phyloP scores from a whole-genome alignment of 2,329 filamentous ascomycete genomes.

The Ramularia collo-cygni region DNA sequence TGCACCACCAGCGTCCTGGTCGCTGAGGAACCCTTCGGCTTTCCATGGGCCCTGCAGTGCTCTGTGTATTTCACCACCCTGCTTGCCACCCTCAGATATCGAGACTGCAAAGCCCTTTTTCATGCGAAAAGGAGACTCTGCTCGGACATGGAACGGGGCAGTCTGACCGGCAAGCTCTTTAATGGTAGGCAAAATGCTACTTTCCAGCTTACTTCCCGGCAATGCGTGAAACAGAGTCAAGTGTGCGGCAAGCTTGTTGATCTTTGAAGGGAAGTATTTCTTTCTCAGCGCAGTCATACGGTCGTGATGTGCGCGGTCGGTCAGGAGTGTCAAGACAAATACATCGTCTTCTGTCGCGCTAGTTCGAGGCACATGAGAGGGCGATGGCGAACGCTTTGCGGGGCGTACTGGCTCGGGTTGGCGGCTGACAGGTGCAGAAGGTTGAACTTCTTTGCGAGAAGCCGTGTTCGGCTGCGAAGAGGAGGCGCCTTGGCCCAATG shows the following conservation, averaged over 20 bases:
- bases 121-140: slow-evolving; percentile 35
- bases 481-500: neutral
- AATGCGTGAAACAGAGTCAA: slow-evolving; percentile 42
- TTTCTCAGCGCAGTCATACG: slow-evolving; percentile 35
- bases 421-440: too few species aligned
- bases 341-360: too few species aligned
- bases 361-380: slow-evolving; percentile 28
- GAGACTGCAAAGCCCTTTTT: slow-evolving; percentile 37
- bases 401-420: neutral
- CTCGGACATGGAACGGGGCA: slow-evolving; percentile 32
- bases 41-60: slow-evolving; percentile 33
- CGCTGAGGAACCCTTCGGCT: slow-evolving; percentile 33
- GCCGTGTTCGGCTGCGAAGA: too few species aligned
- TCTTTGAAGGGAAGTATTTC: slow-evolving; percentile 36
- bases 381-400: slow-evolving; percentile 12
- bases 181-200: slow-evolving; percentile 30
- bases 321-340: slow-evolving; percentile 40
- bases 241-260: slow-evolving; percentile 40
- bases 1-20: slow-evolving; percentile 37
- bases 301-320: slow-evolving; percentile 32
- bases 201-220: slow-evolving; percentile 34
- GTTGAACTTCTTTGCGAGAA: too few species aligned
- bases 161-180: slow-evolving; percentile 25
- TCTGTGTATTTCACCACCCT: slow-evolving; percentile 31
- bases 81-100: slow-evolving; percentile 26